Evolutionary conservation across 2,329 filamentous ascomycete species (phyloP), one percentile per base, ranked within the genome.

Genomic region (Fusarium sp.): DNA sequence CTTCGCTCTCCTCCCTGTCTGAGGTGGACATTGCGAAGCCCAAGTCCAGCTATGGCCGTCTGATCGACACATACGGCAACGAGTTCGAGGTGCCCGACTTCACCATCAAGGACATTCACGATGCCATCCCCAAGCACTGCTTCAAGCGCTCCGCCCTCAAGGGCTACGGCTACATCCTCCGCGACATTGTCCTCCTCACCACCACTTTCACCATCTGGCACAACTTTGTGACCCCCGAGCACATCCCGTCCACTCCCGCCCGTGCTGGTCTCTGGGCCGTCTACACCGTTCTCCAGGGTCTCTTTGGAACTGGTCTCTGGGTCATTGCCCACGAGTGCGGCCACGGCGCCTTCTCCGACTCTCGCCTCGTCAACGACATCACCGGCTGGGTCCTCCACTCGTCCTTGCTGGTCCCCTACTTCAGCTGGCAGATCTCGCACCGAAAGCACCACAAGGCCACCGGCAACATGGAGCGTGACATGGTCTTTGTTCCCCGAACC

Each of bases 371-470:
- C 82, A 98, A 98, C 87, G 95, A 98, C 85, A 91, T 94, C 29
- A 95, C 97, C 68, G 96, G 96, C 80, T 98, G 94, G 94, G 84
- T 98, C 82, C 91, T 94, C 78, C 96, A 98, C 87, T 98, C 95
- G 41, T 84, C 91, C 52, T 91, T 98, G 43, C 88, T 98, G 66
- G 96, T 99, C 58, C 97, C 97, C 24, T 99, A 98, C 88, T 99
- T 98, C 88, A 97, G 95, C 82, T 99, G 97, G 97, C 97, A 99
- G 88, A 95, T 98, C 85, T 98, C 95, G 77, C 97, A 99, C 87
- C 94, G 95, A 88, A 98, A 98, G 91, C 97, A 99, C 88, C 97
- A 99, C 93, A 98, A 98, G 90, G 95, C 95, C 75, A 99, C 97
- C 43, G 97, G 95, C 79, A 91, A 99, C 89, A 92, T 99, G 86